A percentile compares a stretch with the other conserved stretches of the same genome.
These are phyloP conservation scores for Penicillium sp. DNA, from an alignment of 2,329 filamentous ascomycete genomes.

Conservation along the genomic window DNA sequence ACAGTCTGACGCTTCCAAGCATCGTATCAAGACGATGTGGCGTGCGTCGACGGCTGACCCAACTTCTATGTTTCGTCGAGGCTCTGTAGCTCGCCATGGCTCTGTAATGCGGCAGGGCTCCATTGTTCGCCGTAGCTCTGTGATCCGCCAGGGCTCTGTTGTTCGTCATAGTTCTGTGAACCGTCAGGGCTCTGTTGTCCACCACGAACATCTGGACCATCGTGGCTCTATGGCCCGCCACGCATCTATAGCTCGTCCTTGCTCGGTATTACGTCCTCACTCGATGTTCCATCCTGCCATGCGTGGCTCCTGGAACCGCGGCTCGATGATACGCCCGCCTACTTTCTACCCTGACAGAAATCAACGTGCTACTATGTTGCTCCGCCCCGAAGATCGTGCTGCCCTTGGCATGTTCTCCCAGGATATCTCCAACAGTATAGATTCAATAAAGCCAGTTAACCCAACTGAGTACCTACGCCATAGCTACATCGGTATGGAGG, in stretches of 20 bases:
- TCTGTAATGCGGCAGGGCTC: not conserved
- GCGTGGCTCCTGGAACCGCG: constrained; percentile 1
- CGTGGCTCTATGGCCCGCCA: not conserved
- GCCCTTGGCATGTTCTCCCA: constrained; percentile 25
- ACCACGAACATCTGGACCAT: not conserved
- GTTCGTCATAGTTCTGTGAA: not conserved
- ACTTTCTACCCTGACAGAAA: not conserved
- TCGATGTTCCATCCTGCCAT: constrained; percentile 1
- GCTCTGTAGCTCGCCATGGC: not conserved
- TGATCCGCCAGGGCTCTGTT: not conserved
- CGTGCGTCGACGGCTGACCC: constrained; percentile 1
- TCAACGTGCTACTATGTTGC: not conserved
- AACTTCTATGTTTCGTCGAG: not conserved
- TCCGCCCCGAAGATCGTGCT: constrained; percentile 1
- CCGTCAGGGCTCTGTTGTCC: not conserved
- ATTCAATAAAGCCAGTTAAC: not conserved
- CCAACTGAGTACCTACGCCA: constrained; percentile 1
- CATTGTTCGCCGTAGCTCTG: not conserved
- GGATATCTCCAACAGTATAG: constrained; percentile 21
- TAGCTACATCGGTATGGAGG: not conserved
- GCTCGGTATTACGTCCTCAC: not conserved
- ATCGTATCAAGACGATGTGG: constrained; percentile 2
- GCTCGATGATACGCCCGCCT: not conserved
- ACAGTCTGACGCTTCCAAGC: not conserved
- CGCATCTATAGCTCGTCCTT: not conserved